A percentile compares a stretch with the other conserved stretches of the same genome.
Evolutionary conservation across 1,284 basidiomycete genomes (phyloP).

Genomic region (Ustilago esculenta): DNA sequence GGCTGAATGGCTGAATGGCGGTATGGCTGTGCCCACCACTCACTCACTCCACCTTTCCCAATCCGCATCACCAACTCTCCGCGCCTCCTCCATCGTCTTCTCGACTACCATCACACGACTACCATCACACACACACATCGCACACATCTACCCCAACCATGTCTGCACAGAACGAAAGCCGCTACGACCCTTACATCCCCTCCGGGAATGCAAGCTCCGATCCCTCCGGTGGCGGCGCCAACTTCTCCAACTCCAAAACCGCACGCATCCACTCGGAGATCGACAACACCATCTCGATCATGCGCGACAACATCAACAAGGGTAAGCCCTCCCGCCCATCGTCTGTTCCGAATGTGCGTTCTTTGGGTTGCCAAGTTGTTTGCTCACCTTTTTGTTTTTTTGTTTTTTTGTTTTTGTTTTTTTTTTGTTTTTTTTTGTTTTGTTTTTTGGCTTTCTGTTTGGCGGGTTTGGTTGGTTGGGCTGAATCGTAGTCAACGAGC

Average conservation of each 20-base stretch:
- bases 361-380: too few relatives aligned
- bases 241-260: constrained; percentile 59
- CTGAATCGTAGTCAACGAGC: constrained; percentile 78
- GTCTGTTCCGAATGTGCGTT: too few relatives aligned
- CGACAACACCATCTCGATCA: constrained; percentile 75
- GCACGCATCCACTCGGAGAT: constrained; percentile 66
- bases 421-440: too few relatives aligned
- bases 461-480: too few relatives aligned
- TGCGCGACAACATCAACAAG: constrained; percentile 88
- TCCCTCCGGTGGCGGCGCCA: constrained; percentile 44
- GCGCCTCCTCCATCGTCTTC: too few relatives aligned
- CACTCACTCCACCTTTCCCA: not conserved
- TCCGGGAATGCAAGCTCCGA: constrained; percentile 53
- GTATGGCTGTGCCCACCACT: not conserved
- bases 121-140: constrained; percentile 4
- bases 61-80: too few relatives aligned
- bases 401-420: too few relatives aligned
- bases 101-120: too few relatives aligned
- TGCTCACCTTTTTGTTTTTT: too few relatives aligned
- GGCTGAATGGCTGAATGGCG: too few relatives aligned
- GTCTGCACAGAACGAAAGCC: constrained; percentile 51
- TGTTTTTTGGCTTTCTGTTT: too few relatives aligned
- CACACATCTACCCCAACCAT: constrained; percentile 12
- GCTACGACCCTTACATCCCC: constrained; percentile 65
- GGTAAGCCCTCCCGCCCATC: too few relatives aligned